A percentile compares a stretch with the other conserved stretches of the same genome.
phyloP scores from a whole-genome alignment of 169 alveolate genomes.

The Eimeria necatrix region DNA sequence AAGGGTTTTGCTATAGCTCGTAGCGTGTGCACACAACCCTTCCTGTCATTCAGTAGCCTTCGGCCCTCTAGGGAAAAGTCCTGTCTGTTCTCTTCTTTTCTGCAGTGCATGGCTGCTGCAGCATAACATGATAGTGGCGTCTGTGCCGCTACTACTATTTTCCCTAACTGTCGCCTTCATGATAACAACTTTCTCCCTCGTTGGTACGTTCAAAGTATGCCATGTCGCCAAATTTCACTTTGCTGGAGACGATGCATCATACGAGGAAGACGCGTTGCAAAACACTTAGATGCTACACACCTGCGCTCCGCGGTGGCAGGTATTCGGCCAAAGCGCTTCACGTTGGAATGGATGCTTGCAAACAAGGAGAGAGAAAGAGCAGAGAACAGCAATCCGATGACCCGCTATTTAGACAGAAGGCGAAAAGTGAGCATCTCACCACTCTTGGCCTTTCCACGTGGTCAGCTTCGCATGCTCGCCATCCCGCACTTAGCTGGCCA shows the following conservation, averaged over 20 bases:
- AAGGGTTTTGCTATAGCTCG: background rate
- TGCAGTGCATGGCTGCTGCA: slow-evolving; percentile 81
- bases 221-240: no score
- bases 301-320: slow-evolving; percentile 82
- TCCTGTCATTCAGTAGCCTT: no score
- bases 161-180: slow-evolving; percentile 88
- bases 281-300: background rate
- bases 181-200: slow-evolving; percentile 87
- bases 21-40: no score
- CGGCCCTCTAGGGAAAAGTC: no score
- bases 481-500: no score
- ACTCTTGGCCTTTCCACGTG: no score
- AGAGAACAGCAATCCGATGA: slow-evolving; percentile 92
- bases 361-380: slow-evolving; percentile 93
- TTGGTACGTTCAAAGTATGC: slow-evolving; percentile 79
- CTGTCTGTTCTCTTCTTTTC: background rate
- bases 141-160: slow-evolving; percentile 87
- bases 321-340: slow-evolving; percentile 92
- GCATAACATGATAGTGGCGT: slow-evolving; percentile 75
- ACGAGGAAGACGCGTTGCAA: no score
- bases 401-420: slow-evolving; percentile 91
- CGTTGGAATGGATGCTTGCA: slow-evolving; percentile 94
- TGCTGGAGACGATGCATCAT: no score
- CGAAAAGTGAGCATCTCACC: slow-evolving; percentile 84
- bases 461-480: no score